Percentiles rank a stretch among this genome's conserved stretches.
These are phyloP conservation scores for Rhizophagus sp. DNA, from an alignment of 192 early-diverging fungal genomes.

Conservation along the genomic window DNA sequence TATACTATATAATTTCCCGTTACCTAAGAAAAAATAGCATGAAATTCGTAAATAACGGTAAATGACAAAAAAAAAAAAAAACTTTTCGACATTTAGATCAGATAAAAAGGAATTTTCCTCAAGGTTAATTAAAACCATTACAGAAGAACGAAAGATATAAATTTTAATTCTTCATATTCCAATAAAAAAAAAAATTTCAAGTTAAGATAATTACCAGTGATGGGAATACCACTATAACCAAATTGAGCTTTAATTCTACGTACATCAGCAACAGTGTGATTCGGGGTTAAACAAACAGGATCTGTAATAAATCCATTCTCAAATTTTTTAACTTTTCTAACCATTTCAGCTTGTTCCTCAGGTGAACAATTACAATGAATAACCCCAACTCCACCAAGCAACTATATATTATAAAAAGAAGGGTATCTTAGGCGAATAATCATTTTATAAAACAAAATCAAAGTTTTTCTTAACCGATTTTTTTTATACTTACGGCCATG, in stretches of 20 bases:
- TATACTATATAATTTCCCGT: conserved; percentile 85
- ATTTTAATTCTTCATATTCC: conserved; percentile 15
- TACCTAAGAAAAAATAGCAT: conserved; percentile 44
- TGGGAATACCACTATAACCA: conserved; percentile 96
- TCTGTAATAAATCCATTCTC: conserved; percentile 99
- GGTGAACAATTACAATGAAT: conserved; percentile 98
- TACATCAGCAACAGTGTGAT: conserved; percentile 84
- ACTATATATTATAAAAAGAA: conserved; percentile 33
- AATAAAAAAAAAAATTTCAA: background rate
- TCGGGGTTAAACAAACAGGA: conserved; percentile 82
- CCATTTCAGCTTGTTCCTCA: conserved; percentile 97
- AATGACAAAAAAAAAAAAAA: background rate
- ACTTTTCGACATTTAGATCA: background rate
- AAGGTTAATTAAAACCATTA: conserved; percentile 36
- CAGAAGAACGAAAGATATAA: conserved; percentile 51
- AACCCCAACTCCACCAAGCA: conserved; percentile 93
- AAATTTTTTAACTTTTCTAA: conserved; percentile 95
- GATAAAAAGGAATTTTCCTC: conserved; percentile 34
- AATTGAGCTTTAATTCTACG: conserved; percentile 80
- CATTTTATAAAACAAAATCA: background rate
- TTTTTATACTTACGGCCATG: conserved; percentile 76
- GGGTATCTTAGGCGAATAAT: background rate
- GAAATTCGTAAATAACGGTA: too few relatives aligned
- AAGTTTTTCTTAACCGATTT: background rate
- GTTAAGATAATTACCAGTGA: conserved; percentile 68